Percentiles rank a stretch among this genome's conserved stretches.
phyloP scores from a whole-genome alignment of 2,329 filamentous ascomycete species.

The Beauveria caledonica region DNA sequence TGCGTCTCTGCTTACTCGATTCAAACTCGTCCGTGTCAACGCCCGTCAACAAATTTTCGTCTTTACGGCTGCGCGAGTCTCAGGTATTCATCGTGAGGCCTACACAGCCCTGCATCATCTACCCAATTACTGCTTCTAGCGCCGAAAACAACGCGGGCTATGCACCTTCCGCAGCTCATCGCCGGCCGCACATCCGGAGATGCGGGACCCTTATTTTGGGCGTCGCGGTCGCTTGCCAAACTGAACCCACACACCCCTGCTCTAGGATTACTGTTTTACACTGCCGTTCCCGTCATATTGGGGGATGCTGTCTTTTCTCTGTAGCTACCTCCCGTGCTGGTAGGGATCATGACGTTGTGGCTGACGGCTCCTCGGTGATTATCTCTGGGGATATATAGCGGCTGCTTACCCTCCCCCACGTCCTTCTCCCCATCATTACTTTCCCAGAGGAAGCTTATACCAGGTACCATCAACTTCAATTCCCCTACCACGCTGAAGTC shows the following conservation, averaged over 20 bases:
- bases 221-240: background rate
- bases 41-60: background rate
- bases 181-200: slow-evolving; percentile 4
- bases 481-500: background rate
- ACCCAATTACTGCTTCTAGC: background rate
- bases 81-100: background rate
- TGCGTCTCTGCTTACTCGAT: slow-evolving; percentile 5
- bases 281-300: background rate
- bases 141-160: background rate
- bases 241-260: background rate
- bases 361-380: slow-evolving; percentile 1
- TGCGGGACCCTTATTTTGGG: background rate
- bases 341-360: slow-evolving; percentile 2
- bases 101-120: background rate
- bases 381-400: background rate
- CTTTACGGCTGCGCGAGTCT: background rate
- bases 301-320: background rate
- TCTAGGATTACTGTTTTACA: background rate
- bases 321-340: background rate
- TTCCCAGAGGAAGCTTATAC: background rate
- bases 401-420: slow-evolving; percentile 1
- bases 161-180: background rate
- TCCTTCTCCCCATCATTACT: background rate
- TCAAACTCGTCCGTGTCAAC: background rate
- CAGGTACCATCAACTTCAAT: background rate